Evolutionary conservation across 257 asterid species (phyloP).

Genomic region (Prunella vulgaris): DNA sequence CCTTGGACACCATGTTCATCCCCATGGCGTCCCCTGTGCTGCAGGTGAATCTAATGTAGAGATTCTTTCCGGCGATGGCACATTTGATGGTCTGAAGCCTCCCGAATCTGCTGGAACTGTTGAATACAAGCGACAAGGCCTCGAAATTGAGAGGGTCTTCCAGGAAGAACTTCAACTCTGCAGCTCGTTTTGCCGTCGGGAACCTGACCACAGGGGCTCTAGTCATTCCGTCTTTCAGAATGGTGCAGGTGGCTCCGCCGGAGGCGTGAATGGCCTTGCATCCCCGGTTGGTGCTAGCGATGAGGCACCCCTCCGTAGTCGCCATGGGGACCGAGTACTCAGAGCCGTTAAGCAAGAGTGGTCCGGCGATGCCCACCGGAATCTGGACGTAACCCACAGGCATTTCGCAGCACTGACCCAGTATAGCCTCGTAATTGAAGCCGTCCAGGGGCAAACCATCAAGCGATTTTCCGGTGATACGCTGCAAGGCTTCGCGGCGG

Average conservation of each 20-base stretch:
- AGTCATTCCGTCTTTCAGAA: conserved; percentile 37
- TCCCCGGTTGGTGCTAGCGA: conserved; percentile 44
- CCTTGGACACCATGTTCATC: conserved; percentile 48
- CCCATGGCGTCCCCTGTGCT: conserved; percentile 54
- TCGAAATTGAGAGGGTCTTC: conserved; percentile 39
- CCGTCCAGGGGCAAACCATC: conserved; percentile 39
- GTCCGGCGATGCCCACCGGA: conserved; percentile 44
- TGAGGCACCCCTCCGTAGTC: conserved; percentile 41
- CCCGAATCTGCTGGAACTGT: conserved; percentile 42
- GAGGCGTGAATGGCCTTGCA: conserved; percentile 39
- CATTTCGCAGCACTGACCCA: conserved; percentile 52
- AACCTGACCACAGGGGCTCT: conserved; percentile 43
- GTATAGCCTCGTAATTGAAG: conserved; percentile 36
- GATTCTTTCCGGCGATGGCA: conserved; percentile 43
- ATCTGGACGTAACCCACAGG: conserved; percentile 50
- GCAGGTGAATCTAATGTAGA: conserved; percentile 38
- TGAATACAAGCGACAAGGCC: conserved; percentile 31
- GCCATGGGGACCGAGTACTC: conserved; percentile 43
- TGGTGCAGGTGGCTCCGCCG: conserved; percentile 35
- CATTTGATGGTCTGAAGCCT: conserved; percentile 41
- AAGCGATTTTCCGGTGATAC: conserved; percentile 32
- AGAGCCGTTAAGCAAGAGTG: conserved; percentile 30
- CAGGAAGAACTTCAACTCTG: conserved; percentile 36
- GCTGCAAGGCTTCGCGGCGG: conserved; percentile 41
- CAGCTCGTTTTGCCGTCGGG: conserved; percentile 33